A percentile compares a stretch with the other conserved stretches of the same genome.
phyloP scores from a whole-genome alignment of 306 rosid species.

The Rosa lucieae region DNA sequence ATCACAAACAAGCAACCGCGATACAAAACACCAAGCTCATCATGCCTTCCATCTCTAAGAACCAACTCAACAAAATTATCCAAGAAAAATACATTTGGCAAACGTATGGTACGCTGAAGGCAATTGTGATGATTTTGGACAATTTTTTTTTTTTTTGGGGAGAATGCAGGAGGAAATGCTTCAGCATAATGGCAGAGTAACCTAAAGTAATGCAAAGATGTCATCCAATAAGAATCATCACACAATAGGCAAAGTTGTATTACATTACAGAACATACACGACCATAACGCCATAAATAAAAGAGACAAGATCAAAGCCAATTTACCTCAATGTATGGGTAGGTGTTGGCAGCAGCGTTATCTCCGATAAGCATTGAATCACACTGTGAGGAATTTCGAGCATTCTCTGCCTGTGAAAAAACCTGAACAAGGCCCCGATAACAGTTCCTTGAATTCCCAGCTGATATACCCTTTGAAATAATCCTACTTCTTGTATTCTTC shows the following conservation, averaged over 20 bases:
- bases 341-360: slow-evolving; percentile 86
- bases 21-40: background rate
- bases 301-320: background rate
- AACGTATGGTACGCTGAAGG: too few relatives aligned
- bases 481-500: slow-evolving; percentile 84
- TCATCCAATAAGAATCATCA: background rate
- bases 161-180: too few relatives aligned
- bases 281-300: slow-evolving; percentile 12
- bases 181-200: background rate
- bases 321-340: slow-evolving; percentile 87
- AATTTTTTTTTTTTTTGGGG: too few relatives aligned
- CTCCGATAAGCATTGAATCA: slow-evolving; percentile 97
- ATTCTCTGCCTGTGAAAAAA: slow-evolving; percentile 79
- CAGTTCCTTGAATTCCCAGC: slow-evolving; percentile 85
- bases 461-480: slow-evolving; percentile 90
- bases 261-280: background rate
- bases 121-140: too few relatives aligned
- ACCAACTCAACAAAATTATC: background rate
- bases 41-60: slow-evolving; percentile 1
- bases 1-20: background rate
- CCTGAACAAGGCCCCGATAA: slow-evolving; percentile 92
- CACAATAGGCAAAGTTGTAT: background rate
- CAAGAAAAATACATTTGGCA: background rate
- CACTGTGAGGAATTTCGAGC: slow-evolving; percentile 88
- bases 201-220: background rate